Evolutionary conservation across 768 basidiomycete genomes (phyloP).

Genomic region (Phylloporus sp.): DNA sequence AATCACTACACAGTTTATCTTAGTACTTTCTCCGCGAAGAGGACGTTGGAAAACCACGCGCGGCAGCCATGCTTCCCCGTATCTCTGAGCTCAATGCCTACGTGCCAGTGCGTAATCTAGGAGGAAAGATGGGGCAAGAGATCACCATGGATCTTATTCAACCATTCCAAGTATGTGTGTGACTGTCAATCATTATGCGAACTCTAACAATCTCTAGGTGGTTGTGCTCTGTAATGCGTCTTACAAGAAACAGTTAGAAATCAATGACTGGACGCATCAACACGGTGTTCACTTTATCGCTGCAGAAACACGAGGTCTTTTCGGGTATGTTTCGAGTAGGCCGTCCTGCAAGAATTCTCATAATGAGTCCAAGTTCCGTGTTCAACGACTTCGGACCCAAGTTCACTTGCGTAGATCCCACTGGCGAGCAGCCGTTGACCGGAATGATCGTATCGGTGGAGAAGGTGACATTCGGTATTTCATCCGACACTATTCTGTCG

Average conservation of each 20-base stretch:
- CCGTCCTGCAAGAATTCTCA: neutral
- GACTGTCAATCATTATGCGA: neutral
- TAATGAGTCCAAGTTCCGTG: constrained; percentile 53
- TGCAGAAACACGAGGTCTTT: constrained; percentile 88
- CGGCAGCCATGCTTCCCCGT: constrained; percentile 79
- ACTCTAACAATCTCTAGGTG: constrained; percentile 45
- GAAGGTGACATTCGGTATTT: constrained; percentile 45
- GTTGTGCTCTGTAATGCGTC: constrained; percentile 83
- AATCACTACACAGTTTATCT: constrained; percentile 8
- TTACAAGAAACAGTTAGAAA: constrained; percentile 81
- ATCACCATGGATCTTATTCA: constrained; percentile 77
- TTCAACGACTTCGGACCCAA: constrained; percentile 97
- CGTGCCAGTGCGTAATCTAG: constrained; percentile 88
- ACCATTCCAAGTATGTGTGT: constrained; percentile 74
- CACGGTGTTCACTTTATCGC: constrained; percentile 90
- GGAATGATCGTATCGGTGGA: constrained; percentile 97
- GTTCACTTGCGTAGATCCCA: constrained; percentile 95
- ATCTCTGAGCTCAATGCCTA: constrained; percentile 94
- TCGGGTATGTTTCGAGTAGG: constrained; percentile 57
- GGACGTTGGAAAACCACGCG: constrained; percentile 86
- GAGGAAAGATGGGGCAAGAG: constrained; percentile 68
- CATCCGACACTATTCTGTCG: neutral
- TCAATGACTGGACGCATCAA: constrained; percentile 91
- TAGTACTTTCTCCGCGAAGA: constrained; percentile 91
- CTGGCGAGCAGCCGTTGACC: constrained; percentile 88